Percentiles rank a stretch among this genome's conserved stretches.
phyloP scores from a whole-genome alignment of 1,284 basidiomycete genomes.

The Pterula multifida region DNA sequence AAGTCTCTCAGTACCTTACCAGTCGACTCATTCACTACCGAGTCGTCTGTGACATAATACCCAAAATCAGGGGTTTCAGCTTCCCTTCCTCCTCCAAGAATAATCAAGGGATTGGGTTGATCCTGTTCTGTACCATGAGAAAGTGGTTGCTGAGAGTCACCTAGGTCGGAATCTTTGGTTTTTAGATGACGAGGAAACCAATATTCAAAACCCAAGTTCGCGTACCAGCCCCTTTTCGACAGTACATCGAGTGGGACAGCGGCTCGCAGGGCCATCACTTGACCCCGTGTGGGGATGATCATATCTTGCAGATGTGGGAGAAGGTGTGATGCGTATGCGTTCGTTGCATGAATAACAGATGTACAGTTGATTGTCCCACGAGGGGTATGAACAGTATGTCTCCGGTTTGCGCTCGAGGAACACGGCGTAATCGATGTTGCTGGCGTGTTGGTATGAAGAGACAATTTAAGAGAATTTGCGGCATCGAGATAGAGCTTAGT shows the following conservation, averaged over 20 bases:
- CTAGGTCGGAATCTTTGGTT: neutral
- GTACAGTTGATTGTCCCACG: slow-evolving; percentile 45
- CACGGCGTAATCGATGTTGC: slow-evolving; percentile 31
- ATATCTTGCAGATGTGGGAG: slow-evolving; percentile 43
- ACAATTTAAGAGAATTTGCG: slow-evolving; percentile 26
- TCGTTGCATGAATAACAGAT: slow-evolving; percentile 70
- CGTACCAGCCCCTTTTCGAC: slow-evolving; percentile 29
- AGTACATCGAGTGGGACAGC: slow-evolving; percentile 23
- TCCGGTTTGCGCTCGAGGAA: slow-evolving; percentile 11
- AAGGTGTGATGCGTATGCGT: slow-evolving; percentile 60
- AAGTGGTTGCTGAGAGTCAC: slow-evolving; percentile 6
- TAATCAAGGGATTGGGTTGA: slow-evolving; percentile 51
- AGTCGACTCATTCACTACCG: slow-evolving; percentile 33
- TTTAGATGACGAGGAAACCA: slow-evolving; percentile 65
- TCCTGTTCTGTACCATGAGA: slow-evolving; percentile 13
- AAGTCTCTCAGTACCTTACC: slow-evolving; percentile 41
- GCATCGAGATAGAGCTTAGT: slow-evolving; percentile 45
- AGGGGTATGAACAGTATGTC: slow-evolving; percentile 44
- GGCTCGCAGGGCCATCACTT: slow-evolving; percentile 55
- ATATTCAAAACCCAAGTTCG: slow-evolving; percentile 53
- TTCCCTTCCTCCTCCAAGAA: slow-evolving; percentile 65
- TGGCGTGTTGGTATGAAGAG: slow-evolving; percentile 59
- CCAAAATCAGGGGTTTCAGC: slow-evolving; percentile 32
- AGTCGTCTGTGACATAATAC: slow-evolving; percentile 50
- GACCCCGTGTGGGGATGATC: slow-evolving; percentile 66